phyloP scores from a whole-genome alignment of 352 stramenopile genomes.

The Chrysophaeum taylorii region DNA sequence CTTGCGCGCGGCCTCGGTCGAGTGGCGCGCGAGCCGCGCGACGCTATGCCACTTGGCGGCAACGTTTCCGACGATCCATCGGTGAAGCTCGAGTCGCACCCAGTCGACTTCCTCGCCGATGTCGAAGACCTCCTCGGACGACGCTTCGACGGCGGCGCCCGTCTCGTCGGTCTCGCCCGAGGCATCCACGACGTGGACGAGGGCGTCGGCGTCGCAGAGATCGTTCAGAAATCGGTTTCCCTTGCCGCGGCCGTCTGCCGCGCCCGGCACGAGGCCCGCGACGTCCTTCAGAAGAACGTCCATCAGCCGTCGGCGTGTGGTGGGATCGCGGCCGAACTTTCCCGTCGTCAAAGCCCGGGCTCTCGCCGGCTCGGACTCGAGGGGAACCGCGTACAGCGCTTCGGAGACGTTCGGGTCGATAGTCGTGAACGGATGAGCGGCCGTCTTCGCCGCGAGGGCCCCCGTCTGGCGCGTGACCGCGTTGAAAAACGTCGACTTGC shows the following conservation, averaged over 20 bases:
- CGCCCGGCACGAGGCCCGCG: constrained; percentile 57
- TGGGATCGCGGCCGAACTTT: constrained; percentile 7
- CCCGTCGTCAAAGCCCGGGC: constrained; percentile 35
- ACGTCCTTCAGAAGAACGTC: constrained; percentile 59
- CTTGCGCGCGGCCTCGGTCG: constrained; percentile 7
- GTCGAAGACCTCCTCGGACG: constrained; percentile 27
- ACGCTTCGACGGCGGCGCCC: constrained; percentile 39
- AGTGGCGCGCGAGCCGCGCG: constrained; percentile 32
- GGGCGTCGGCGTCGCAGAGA: constrained; percentile 56
- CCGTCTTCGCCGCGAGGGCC: constrained; percentile 47
- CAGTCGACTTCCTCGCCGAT: constrained; percentile 37
- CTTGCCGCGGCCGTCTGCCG: constrained; percentile 51
- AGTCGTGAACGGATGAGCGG: constrained; percentile 60
- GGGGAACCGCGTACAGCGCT: constrained; percentile 31
- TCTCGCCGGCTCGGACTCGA: constrained; percentile 41
- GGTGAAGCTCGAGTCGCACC: constrained; percentile 49
- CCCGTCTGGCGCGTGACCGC: constrained; percentile 28
- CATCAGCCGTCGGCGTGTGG: constrained; percentile 40
- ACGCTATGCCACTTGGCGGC: constrained; percentile 48
- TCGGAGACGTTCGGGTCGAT: constrained; percentile 62
- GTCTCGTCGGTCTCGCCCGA: constrained; percentile 46
- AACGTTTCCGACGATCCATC: constrained; percentile 54
- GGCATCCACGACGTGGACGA: constrained; percentile 59
- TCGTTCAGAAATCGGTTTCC: constrained; percentile 68
- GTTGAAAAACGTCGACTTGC: constrained; percentile 67